A percentile compares a stretch with the other conserved stretches of the same genome.
These are phyloP conservation scores for Salvia splendens DNA, from an alignment of 257 asterid species.

Conservation along the genomic window DNA sequence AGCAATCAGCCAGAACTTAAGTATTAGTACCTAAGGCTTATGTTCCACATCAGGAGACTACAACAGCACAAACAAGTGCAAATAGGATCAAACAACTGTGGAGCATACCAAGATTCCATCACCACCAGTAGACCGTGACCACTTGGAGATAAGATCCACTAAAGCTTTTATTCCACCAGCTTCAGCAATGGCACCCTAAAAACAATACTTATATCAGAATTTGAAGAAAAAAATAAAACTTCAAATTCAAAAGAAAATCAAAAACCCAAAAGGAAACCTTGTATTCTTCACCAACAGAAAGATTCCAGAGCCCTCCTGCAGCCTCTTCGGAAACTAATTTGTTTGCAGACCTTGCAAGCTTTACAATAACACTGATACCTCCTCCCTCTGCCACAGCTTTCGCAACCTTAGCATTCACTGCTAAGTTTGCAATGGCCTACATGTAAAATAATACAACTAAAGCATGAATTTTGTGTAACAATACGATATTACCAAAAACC, in stretches of 20 bases:
- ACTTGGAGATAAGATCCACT: constrained; percentile 76
- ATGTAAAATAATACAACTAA: constrained; percentile 27
- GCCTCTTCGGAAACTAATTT: constrained; percentile 87
- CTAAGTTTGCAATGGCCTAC: constrained; percentile 82
- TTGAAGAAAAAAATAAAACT: constrained; percentile 5
- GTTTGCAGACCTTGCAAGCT: constrained; percentile 72
- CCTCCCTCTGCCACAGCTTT: constrained; percentile 93
- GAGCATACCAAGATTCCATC: constrained; percentile 78
- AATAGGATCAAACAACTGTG: background rate
- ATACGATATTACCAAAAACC: constrained; percentile 2
- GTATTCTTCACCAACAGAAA: constrained; percentile 81
- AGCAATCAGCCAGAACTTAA: constrained; percentile 20
- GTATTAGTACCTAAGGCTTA: constrained; percentile 18
- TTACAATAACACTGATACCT: constrained; percentile 64
- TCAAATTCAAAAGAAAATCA: background rate
- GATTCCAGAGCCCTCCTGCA: constrained; percentile 92
- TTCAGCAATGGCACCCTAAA: constrained; percentile 78
- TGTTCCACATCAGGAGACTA: background rate
- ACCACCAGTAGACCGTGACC: constrained; percentile 72
- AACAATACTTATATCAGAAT: constrained; percentile 18
- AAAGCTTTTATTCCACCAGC: constrained; percentile 87
- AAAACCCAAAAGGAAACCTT: constrained; percentile 50
- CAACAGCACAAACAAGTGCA: background rate
- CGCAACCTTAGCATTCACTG: constrained; percentile 79
- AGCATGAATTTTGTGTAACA: constrained; percentile 2